Evolutionary conservation across 2,329 filamentous ascomycete genomes (phyloP).

Genomic region (Thelonectria rubi): DNA sequence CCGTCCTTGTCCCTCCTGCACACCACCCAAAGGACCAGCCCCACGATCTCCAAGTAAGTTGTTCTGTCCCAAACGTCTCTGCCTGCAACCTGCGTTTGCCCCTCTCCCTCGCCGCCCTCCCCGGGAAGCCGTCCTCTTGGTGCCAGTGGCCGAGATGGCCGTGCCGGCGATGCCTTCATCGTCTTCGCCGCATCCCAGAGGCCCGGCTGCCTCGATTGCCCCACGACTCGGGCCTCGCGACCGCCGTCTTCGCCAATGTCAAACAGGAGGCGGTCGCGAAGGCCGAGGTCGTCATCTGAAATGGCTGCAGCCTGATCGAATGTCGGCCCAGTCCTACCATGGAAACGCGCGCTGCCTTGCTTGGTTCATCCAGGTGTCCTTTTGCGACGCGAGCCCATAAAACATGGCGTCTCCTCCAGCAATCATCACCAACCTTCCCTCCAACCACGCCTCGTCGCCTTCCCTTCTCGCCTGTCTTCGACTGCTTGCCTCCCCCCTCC

Average conservation of each 20-base stretch:
- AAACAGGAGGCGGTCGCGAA: too few species aligned
- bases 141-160: background rate
- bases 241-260: too few species aligned
- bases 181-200: conserved; percentile 22
- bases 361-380: conserved; percentile 43
- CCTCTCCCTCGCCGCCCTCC: too few species aligned
- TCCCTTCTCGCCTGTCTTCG: conserved; percentile 29
- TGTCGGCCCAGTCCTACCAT: conserved; percentile 16
- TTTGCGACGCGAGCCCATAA: conserved; percentile 42
- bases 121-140: background rate
- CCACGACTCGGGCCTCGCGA: conserved; percentile 9
- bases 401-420: conserved; percentile 34
- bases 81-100: conserved; percentile 9
- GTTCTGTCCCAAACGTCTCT: conserved; percentile 22
- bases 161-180: conserved; percentile 37
- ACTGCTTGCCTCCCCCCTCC: conserved; percentile 20
- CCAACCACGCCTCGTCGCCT: conserved; percentile 22
- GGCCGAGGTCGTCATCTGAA: conserved; percentile 16
- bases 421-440: conserved; percentile 32
- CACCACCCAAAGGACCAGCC: conserved; percentile 43
- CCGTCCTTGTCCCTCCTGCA: conserved; percentile 44
- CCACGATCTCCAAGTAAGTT: conserved; percentile 43
- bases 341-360: conserved; percentile 35
- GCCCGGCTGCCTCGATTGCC: background rate
- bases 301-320: conserved; percentile 26